A percentile compares a stretch with the other conserved stretches of the same genome.
Conservation (phyloP, 768 basidiomycete genomes). For the Hericium rajendrae region DNA sequence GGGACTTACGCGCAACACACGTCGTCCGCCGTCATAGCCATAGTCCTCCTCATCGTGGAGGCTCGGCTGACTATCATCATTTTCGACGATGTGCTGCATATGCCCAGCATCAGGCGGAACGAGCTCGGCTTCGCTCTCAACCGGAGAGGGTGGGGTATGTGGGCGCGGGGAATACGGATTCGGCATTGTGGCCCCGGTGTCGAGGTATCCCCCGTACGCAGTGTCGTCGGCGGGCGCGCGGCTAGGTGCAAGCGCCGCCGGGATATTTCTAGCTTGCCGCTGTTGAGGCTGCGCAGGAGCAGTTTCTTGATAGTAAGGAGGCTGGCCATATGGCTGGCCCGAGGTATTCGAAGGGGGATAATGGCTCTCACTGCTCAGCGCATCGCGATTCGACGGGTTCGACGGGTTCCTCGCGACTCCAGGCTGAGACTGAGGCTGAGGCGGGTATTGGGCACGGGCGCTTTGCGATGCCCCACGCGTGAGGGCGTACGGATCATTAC, state of each 20-base stretch:
- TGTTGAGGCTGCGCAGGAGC: neutral
- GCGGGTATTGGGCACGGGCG: neutral
- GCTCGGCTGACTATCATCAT: constrained; percentile 19
- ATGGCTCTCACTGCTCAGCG: constrained; percentile 4
- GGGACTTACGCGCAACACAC: constrained; percentile 23
- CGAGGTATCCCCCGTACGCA: constrained; percentile 19
- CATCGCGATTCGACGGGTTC: constrained; percentile 14
- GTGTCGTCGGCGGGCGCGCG: constrained; percentile 10
- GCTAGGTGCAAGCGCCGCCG: constrained; percentile 2
- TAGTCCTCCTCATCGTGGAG: constrained; percentile 27
- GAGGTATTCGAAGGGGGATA: constrained; percentile 1
- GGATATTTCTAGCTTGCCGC: neutral
- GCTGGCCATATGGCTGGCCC: neutral
- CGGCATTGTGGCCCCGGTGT: neutral
- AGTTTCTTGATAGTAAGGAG: neutral
- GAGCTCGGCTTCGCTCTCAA: neutral
- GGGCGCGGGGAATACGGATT: constrained; percentile 9
- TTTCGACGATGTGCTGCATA: constrained; percentile 1
- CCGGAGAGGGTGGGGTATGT: neutral
- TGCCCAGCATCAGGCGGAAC: constrained; percentile 1
- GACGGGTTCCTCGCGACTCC: constrained; percentile 8
- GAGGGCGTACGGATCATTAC: constrained; percentile 12
- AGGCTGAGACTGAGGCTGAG: neutral
- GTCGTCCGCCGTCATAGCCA: constrained; percentile 18
- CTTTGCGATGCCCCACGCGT: constrained; percentile 4